Evolutionary conservation across 2,329 filamentous ascomycete species (phyloP).

Genomic region (Furcasterigmium furcatum): DNA sequence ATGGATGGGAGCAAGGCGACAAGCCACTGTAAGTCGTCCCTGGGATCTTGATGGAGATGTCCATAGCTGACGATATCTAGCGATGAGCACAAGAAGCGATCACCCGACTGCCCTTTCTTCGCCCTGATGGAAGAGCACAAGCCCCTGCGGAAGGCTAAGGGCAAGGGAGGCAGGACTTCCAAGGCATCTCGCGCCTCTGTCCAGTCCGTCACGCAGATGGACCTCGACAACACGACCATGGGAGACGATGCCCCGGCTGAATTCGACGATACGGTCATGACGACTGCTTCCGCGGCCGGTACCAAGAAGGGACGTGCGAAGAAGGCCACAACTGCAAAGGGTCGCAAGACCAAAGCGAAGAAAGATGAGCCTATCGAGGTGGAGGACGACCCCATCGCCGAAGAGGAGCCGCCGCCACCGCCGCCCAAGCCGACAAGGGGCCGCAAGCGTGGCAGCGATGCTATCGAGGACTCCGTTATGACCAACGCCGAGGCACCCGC

Average conservation of each 20-base stretch:
- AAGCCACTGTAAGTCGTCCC: slow-evolving; percentile 68
- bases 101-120: slow-evolving; percentile 82
- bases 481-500: slow-evolving; percentile 43
- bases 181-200: slow-evolving; percentile 66
- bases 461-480: slow-evolving; percentile 45
- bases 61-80: slow-evolving; percentile 35
- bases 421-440: slow-evolving; percentile 43
- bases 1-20: slow-evolving; percentile 92
- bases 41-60: neutral
- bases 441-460: slow-evolving; percentile 62
- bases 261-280: slow-evolving; percentile 57
- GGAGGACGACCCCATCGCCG: slow-evolving; percentile 12
- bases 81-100: slow-evolving; percentile 81
- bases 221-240: slow-evolving; percentile 46
- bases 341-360: slow-evolving; percentile 50
- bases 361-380: slow-evolving; percentile 53
- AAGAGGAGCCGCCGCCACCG: slow-evolving; percentile 30
- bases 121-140: slow-evolving; percentile 57
- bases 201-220: slow-evolving; percentile 50
- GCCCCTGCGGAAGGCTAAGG: slow-evolving; percentile 53
- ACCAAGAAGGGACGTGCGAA: slow-evolving; percentile 48
- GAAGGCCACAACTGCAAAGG: slow-evolving; percentile 49
- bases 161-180: slow-evolving; percentile 56
- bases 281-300: slow-evolving; percentile 56
- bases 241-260: slow-evolving; percentile 42